Conservation (phyloP, 805 yeast genomes). For the Candida pseudoglaebosa region DNA sequence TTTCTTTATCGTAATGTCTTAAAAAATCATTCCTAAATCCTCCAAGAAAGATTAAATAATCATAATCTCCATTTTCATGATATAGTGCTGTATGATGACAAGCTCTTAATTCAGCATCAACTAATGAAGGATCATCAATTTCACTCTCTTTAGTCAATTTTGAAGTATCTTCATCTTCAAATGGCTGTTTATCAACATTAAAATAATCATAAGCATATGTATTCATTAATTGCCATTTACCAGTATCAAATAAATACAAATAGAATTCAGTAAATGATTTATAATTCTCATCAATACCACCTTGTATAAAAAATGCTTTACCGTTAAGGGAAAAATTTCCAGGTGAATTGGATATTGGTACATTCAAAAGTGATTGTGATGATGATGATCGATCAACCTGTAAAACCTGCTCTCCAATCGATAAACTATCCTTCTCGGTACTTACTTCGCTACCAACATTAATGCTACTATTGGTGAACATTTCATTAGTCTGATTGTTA, state of each 20-base stretch:
- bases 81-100: constrained; percentile 38
- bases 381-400: neutral
- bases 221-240: constrained; percentile 29
- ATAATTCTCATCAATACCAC: constrained; percentile 32
- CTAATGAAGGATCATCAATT: constrained; percentile 22
- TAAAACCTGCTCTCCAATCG: neutral
- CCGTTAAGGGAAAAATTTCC: constrained; percentile 14
- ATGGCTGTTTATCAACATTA: constrained; percentile 21
- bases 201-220: constrained; percentile 37
- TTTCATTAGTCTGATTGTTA: neutral
- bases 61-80: constrained; percentile 28
- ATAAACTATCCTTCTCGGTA: neutral
- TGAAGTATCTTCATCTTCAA: constrained; percentile 27
- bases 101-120: constrained; percentile 39
- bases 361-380: constrained; percentile 2
- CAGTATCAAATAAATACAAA: constrained; percentile 28
- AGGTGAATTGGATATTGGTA: neutral
- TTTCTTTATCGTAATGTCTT: constrained; percentile 25
- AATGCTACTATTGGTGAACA: neutral
- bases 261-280: constrained; percentile 31
- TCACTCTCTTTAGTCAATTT: constrained; percentile 20
- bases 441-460: constrained; percentile 1
- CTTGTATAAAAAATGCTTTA: constrained; percentile 34
- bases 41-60: constrained; percentile 35
- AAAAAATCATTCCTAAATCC: constrained; percentile 37